Evolutionary conservation across 163 green algal species (phyloP).

Genomic region (Chlorella variabilis): DNA sequence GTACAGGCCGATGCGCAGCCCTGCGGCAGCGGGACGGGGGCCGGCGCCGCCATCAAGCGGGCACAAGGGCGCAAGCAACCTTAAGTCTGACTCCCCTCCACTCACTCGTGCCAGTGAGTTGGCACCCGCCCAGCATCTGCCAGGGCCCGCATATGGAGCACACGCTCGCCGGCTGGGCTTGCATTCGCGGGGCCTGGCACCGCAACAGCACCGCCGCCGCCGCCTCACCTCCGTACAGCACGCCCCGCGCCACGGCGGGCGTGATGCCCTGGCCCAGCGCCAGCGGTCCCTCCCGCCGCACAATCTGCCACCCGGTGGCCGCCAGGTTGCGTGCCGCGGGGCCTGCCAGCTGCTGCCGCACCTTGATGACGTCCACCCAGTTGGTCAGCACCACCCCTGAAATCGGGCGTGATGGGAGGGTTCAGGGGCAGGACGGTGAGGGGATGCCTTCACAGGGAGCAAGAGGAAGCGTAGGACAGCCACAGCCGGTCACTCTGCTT

Average conservation of each 20-base stretch:
- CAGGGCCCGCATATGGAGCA: no score
- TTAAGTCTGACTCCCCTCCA: no score
- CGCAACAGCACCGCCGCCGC: no score
- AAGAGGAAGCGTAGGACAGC: not conserved
- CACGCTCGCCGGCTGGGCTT: no score
- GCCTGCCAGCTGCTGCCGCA: conserved; percentile 76
- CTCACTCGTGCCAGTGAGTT: no score
- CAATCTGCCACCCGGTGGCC: conserved; percentile 66
- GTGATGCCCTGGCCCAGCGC: conserved; percentile 78
- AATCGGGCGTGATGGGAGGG: no score
- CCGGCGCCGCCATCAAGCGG: no score
- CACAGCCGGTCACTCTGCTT: not conserved
- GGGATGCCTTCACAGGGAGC: not conserved
- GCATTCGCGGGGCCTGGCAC: no score
- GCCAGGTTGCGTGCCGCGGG: conserved; percentile 41
- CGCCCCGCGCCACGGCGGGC: conserved; percentile 69
- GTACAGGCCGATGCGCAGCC: conserved; percentile 83
- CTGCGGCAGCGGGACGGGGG: conserved; percentile 43
- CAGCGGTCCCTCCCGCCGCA: conserved; percentile 66
- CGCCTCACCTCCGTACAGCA: conserved; percentile 84
- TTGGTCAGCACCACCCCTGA: conserved; percentile 34
- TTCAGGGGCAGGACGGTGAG: not conserved
- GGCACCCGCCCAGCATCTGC: no score
- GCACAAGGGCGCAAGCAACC: not conserved
- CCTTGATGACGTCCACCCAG: conserved; percentile 81